phyloP scores from a whole-genome alignment of 2,329 filamentous ascomycete species.

The Alternaria rosae region DNA sequence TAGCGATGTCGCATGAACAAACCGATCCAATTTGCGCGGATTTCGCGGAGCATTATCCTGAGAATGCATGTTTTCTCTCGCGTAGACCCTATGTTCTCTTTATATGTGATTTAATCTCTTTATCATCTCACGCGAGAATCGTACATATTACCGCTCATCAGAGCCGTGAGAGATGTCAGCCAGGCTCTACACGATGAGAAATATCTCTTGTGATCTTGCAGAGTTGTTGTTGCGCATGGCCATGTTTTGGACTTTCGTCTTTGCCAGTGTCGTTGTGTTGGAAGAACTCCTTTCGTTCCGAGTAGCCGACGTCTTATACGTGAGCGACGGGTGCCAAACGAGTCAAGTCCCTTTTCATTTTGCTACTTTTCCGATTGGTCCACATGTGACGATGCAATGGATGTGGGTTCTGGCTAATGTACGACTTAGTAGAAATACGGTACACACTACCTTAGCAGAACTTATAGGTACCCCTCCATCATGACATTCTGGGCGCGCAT shows the following conservation, averaged over 20 bases:
- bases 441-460: not conserved
- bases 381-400: not conserved
- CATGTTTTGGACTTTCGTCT: not conserved
- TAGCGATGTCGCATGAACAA: not conserved
- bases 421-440: not conserved
- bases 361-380: not conserved
- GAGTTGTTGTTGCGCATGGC: not conserved
- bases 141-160: not conserved
- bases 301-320: not conserved
- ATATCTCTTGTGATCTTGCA: not conserved
- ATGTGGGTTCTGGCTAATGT: not conserved
- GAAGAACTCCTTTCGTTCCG: not conserved
- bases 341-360: not conserved
- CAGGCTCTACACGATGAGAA: not conserved
- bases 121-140: not conserved
- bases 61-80: too few species aligned
- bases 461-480: not conserved
- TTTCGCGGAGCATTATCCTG: not conserved
- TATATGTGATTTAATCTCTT: not conserved
- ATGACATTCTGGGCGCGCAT: not conserved
- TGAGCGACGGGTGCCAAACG: not conserved
- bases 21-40: not conserved
- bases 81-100: too few species aligned
- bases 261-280: not conserved
- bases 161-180: not conserved